A percentile compares a stretch with the other conserved stretches of the same genome.
These are phyloP conservation scores for Alternaria solani DNA, from an alignment of 2,329 filamentous ascomycete species.

Conservation along the genomic window DNA sequence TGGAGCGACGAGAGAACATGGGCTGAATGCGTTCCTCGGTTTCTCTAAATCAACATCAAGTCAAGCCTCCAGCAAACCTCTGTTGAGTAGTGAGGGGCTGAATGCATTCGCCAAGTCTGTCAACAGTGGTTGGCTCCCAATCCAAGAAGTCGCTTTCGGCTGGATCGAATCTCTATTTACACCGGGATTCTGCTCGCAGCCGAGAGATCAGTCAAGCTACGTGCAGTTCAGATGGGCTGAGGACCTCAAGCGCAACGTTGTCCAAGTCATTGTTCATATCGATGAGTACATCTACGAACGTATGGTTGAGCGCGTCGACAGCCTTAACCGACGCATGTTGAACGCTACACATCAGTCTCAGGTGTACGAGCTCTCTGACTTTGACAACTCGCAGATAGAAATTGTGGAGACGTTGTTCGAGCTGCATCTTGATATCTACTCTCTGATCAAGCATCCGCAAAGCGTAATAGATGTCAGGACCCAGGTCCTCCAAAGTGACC, in stretches of 20 bases:
- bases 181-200: slow-evolving; percentile 44
- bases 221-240: slow-evolving; percentile 63
- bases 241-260: slow-evolving; percentile 62
- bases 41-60: slow-evolving; percentile 59
- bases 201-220: slow-evolving; percentile 58
- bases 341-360: slow-evolving; percentile 23
- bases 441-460: slow-evolving; percentile 67
- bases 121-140: slow-evolving; percentile 58
- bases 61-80: slow-evolving; percentile 50
- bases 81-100: slow-evolving; percentile 53
- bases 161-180: slow-evolving; percentile 64
- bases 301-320: slow-evolving; percentile 47
- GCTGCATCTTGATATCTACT: slow-evolving; percentile 71
- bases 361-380: slow-evolving; percentile 31
- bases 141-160: slow-evolving; percentile 61
- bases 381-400: slow-evolving; percentile 55
- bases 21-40: slow-evolving; percentile 64
- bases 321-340: slow-evolving; percentile 41
- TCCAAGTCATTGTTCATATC: slow-evolving; percentile 61
- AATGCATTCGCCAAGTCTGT: slow-evolving; percentile 53
- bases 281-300: slow-evolving; percentile 62
- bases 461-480: slow-evolving; percentile 63
- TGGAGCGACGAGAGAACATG: slow-evolving; percentile 59
- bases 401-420: slow-evolving; percentile 70
- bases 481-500: slow-evolving; percentile 64